Percentiles rank a stretch among this genome's conserved stretches.
Evolutionary conservation across 1,139 yeast species (phyloP).

Genomic region (Meyerozyma carpophila): DNA sequence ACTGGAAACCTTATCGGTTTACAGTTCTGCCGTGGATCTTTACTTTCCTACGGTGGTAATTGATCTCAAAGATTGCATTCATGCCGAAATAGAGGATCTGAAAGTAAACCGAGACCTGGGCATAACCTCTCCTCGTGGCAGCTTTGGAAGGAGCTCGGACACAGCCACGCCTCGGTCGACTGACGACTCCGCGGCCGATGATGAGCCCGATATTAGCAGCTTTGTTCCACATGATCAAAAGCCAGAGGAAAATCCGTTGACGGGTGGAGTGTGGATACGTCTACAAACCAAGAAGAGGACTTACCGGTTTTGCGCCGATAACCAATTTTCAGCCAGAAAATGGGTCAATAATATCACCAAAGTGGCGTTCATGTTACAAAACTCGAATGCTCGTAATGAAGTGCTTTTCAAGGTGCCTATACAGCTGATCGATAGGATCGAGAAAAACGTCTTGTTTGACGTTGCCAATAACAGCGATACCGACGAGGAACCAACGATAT

Average conservation of each 20-base stretch:
- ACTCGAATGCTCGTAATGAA: conserved; percentile 64
- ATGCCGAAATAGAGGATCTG: conserved; percentile 49
- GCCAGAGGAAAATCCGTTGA: conserved; percentile 13
- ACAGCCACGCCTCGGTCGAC: conserved; percentile 2
- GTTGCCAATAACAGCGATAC: conserved; percentile 3
- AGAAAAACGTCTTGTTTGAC: conserved; percentile 22
- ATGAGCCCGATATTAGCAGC: conserved; percentile 21
- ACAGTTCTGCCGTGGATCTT: conserved; percentile 65
- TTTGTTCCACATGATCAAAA: conserved; percentile 10
- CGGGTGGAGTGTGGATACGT: conserved; percentile 45
- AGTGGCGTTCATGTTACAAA: conserved; percentile 58
- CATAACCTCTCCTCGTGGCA: conserved; percentile 1
- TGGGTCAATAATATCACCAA: conserved; percentile 79
- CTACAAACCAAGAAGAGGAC: conserved; percentile 54
- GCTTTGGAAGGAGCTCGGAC: conserved; percentile 1
- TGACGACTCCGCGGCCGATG: conserved; percentile 11
- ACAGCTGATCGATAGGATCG: conserved; percentile 58
- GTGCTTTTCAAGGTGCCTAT: conserved; percentile 77
- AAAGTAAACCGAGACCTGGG: conserved; percentile 7
- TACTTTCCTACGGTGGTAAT: conserved; percentile 79
- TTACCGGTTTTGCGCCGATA: conserved; percentile 70
- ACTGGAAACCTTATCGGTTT: conserved; percentile 64
- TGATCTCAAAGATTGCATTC: conserved; percentile 59
- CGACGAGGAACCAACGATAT: conserved; percentile 14
- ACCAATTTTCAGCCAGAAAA: conserved; percentile 62